These are phyloP conservation scores for Cyclocybe cylindracea DNA, from an alignment of 768 basidiomycete genomes.

Conservation along the genomic window DNA sequence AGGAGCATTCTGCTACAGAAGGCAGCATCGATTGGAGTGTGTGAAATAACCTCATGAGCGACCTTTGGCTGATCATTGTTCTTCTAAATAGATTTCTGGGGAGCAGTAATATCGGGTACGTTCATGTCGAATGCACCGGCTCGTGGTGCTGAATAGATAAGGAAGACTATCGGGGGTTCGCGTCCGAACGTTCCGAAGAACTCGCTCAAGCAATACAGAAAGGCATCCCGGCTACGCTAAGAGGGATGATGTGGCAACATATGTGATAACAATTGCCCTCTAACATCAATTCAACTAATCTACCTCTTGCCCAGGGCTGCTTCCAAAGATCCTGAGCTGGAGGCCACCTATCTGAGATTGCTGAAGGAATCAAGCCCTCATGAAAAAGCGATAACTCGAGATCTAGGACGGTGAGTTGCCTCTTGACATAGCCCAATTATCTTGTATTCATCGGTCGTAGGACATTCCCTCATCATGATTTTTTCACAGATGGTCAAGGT, in stretches of 20 bases:
- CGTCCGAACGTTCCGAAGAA: conserved; percentile 72
- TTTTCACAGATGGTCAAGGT: conserved; percentile 92
- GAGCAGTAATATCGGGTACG: conserved; percentile 83
- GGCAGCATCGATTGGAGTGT: conserved; percentile 77
- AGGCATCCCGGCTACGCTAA: conserved; percentile 85
- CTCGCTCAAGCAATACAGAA: conserved; percentile 88
- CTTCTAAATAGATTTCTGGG: conserved; percentile 85
- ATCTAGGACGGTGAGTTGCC: conserved; percentile 72
- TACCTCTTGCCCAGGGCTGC: conserved; percentile 62
- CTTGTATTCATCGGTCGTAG: conserved; percentile 33
- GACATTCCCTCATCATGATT: conserved; percentile 96
- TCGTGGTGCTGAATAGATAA: too few relatives aligned
- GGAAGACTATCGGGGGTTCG: conserved; percentile 86
- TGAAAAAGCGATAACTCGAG: conserved; percentile 92
- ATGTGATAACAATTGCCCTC: conserved; percentile 52
- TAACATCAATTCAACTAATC: conserved; percentile 1
- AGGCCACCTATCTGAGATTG: conserved; percentile 77
- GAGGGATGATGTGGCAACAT: conserved; percentile 97
- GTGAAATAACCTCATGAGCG: conserved; percentile 17
- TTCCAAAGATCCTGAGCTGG: conserved; percentile 88
- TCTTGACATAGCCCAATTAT: conserved; percentile 9
- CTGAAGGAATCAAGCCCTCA: conserved; percentile 84
- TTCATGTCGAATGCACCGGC: neutral
- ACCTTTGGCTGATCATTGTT: neutral
- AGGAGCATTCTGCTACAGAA: conserved; percentile 38